Conservation (phyloP, 192 early-diverging fungal species). For the Gonapodya prolifera region DNA sequence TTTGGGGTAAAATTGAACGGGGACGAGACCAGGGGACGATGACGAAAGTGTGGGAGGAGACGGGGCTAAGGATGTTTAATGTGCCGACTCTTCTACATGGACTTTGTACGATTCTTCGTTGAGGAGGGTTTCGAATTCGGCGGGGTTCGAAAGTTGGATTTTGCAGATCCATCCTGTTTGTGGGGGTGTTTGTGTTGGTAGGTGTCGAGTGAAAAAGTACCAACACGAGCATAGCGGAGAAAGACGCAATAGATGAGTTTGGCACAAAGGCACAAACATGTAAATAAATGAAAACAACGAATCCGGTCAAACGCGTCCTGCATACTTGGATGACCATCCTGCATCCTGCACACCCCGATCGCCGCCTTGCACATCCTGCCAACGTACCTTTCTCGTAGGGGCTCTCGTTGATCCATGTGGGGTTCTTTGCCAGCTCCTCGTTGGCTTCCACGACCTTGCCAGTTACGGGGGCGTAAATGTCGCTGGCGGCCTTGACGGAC, state of each 20-base stretch:
- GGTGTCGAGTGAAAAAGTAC: no score
- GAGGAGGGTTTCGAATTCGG: constrained; percentile 59
- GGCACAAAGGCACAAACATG: no score
- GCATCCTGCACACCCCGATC: no score
- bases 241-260: no score
- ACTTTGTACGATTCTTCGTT: constrained; percentile 53
- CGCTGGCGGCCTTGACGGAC: constrained; percentile 88
- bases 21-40: no score
- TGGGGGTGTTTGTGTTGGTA: no score
- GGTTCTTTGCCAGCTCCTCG: constrained; percentile 41
- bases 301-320: no score
- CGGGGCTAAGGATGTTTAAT: not conserved
- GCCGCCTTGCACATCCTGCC: not conserved
- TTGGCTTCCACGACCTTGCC: constrained; percentile 78
- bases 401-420: constrained; percentile 63
- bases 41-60: no score
- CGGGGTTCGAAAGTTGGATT: constrained; percentile 59
- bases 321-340: no score
- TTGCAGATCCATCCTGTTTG: constrained; percentile 92
- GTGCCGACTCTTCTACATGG: not conserved
- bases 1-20: no score
- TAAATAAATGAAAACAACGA: no score
- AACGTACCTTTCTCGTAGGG: constrained; percentile 58
- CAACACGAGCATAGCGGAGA: no score
- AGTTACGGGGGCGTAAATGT: constrained; percentile 75